phyloP scores from a whole-genome alignment of 345 rosid genomes.

The Citrus sinensis region DVS_A1.0 CM039168.1:9941001-9941500 shows the following conservation, averaged over 20 bases:
- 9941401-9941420: conserved; percentile 60
- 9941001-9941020: conserved; percentile 79
- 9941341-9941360: conserved; percentile 40
- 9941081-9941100: conserved; percentile 45
- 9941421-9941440: conserved; percentile 41
- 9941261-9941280: neutral
- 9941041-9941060: conserved; percentile 37
- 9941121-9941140: conserved; percentile 30
- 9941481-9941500: neutral
- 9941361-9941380: conserved; percentile 54
- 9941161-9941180: conserved; percentile 26
- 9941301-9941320: conserved; percentile 7
- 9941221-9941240: conserved; percentile 57
- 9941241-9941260: conserved; percentile 47
- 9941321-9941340: conserved; percentile 41
- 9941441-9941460: neutral
- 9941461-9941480: neutral
- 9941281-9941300: neutral
- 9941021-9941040: conserved; percentile 42
- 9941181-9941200: conserved; percentile 49
- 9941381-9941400: conserved; percentile 49
- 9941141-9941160: conserved; percentile 37
- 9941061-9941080: conserved; percentile 43
- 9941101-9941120: conserved; percentile 33
- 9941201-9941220: conserved; percentile 38